These are phyloP conservation scores for Phaeophleospora eucalypticola DNA, from an alignment of 2,329 filamentous ascomycete genomes.

Conservation along the genomic window DNA sequence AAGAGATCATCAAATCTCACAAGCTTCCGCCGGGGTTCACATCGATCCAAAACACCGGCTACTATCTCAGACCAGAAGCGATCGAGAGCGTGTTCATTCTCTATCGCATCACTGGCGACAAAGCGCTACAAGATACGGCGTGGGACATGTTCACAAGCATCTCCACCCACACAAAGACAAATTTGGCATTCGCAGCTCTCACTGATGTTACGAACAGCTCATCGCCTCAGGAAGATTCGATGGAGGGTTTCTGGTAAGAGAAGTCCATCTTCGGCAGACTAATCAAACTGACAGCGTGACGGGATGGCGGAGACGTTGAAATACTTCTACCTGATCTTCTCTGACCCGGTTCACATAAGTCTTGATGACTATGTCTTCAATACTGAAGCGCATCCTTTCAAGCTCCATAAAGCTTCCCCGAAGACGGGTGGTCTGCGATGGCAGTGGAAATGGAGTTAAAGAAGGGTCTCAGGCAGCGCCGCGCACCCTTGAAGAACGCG, in stretches of 20 bases:
- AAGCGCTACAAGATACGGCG: conserved; percentile 61
- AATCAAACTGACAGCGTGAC: not conserved
- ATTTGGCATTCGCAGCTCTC: conserved; percentile 62
- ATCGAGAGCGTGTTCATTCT: conserved; percentile 78
- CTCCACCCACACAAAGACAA: conserved; percentile 56
- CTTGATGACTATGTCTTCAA: conserved; percentile 53
- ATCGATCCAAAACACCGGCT: conserved; percentile 53
- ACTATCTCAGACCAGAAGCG: conserved; percentile 69
- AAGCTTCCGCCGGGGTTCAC: conserved; percentile 55
- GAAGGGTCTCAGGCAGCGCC: too few species aligned
- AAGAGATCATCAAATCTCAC: conserved; percentile 38
- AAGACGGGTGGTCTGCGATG: not conserved
- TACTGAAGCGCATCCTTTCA: conserved; percentile 44
- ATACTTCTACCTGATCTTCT: conserved; percentile 62
- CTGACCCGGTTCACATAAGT: conserved; percentile 54
- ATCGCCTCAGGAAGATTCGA: conserved; percentile 52
- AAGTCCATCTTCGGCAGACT: not conserved
- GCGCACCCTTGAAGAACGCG: too few species aligned
- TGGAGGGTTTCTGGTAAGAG: conserved; percentile 65
- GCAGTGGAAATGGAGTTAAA: not conserved
- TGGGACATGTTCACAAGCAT: conserved; percentile 71
- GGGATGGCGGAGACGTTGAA: conserved; percentile 63
- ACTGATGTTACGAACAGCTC: conserved; percentile 57
- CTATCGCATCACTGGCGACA: conserved; percentile 67
- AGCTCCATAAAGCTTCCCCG: not conserved